Evolutionary conservation across 805 yeast species (phyloP).

Genomic region (Candida broadrunensis): DNA sequence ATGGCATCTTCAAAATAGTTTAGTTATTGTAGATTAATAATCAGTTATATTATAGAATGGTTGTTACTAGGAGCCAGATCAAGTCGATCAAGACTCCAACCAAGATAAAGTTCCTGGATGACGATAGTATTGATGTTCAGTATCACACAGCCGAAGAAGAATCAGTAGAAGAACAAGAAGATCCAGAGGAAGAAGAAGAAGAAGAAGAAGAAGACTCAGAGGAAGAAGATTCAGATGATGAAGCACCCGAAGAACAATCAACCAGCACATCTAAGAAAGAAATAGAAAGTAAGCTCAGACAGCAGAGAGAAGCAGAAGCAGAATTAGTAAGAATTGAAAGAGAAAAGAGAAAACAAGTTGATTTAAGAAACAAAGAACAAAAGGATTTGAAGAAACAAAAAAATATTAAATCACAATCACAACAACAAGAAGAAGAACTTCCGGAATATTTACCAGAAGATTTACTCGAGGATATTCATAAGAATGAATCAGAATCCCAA

Average conservation of each 20-base stretch:
- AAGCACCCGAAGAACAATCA: slow-evolving; percentile 46
- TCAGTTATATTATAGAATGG: slow-evolving; percentile 14
- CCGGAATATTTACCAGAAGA: slow-evolving; percentile 45
- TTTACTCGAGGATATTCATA: slow-evolving; percentile 16
- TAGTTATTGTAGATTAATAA: not conserved
- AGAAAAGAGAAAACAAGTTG: slow-evolving; percentile 34
- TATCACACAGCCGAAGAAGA: slow-evolving; percentile 16
- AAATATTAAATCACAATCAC: slow-evolving; percentile 8
- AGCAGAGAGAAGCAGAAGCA: slow-evolving; percentile 14
- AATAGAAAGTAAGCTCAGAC: slow-evolving; percentile 16
- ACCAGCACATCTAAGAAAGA: slow-evolving; percentile 24
- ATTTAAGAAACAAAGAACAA: slow-evolving; percentile 31
- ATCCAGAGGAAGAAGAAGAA: slow-evolving; percentile 10
- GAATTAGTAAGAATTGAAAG: slow-evolving; percentile 20
- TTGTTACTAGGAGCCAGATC: slow-evolving; percentile 25
- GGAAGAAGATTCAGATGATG: slow-evolving; percentile 23
- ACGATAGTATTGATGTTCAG: slow-evolving; percentile 13
- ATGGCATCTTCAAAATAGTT: not conserved
- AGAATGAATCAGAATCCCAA: slow-evolving; percentile 4
- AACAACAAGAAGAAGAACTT: slow-evolving; percentile 20
- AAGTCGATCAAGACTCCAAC: slow-evolving; percentile 14
- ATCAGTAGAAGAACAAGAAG: slow-evolving; percentile 4
- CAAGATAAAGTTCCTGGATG: slow-evolving; percentile 32
- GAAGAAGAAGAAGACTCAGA: slow-evolving; percentile 15
- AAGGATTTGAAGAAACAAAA: slow-evolving; percentile 25